Evolutionary conservation across 2,329 filamentous ascomycete species (phyloP).

Genomic region (Elsinoe necatrix): DNA sequence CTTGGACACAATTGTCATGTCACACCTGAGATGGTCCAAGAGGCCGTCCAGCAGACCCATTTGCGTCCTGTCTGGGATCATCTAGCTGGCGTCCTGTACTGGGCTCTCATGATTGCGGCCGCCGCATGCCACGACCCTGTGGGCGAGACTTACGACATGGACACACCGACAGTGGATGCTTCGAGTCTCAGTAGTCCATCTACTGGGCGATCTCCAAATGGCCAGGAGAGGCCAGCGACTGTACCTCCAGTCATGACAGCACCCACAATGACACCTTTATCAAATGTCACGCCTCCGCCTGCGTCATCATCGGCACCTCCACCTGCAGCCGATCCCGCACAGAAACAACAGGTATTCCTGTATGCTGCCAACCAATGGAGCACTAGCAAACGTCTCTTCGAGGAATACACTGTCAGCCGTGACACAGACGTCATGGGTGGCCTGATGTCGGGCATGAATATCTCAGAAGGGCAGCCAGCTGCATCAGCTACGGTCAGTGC

Average conservation of each 20-base stretch:
- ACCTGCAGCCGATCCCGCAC: neutral
- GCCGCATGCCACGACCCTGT: slow-evolving; percentile 23
- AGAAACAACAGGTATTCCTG: neutral
- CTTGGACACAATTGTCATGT: neutral
- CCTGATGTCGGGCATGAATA: neutral
- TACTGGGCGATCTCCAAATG: neutral
- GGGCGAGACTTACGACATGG: neutral
- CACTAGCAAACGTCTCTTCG: neutral
- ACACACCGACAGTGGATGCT: neutral
- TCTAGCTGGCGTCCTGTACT: slow-evolving; percentile 29
- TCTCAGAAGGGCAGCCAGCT: neutral
- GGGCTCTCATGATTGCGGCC: slow-evolving; percentile 26
- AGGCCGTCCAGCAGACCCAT: slow-evolving; percentile 23
- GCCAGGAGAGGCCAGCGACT: neutral
- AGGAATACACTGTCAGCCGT: neutral
- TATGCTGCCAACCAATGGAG: neutral
- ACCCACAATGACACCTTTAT: neutral
- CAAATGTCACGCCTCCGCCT: neutral
- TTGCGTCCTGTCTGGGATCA: slow-evolving; percentile 27
- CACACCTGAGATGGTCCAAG: slow-evolving; percentile 21
- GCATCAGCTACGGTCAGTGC: neutral
- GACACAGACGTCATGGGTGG: neutral
- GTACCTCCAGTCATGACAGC: neutral
- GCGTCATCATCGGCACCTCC: neutral
- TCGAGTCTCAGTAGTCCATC: neutral